These are phyloP conservation scores for Magnolia sinica DNA, from an alignment of 164 flowering plant species.

Conservation along the genomic window DNA sequence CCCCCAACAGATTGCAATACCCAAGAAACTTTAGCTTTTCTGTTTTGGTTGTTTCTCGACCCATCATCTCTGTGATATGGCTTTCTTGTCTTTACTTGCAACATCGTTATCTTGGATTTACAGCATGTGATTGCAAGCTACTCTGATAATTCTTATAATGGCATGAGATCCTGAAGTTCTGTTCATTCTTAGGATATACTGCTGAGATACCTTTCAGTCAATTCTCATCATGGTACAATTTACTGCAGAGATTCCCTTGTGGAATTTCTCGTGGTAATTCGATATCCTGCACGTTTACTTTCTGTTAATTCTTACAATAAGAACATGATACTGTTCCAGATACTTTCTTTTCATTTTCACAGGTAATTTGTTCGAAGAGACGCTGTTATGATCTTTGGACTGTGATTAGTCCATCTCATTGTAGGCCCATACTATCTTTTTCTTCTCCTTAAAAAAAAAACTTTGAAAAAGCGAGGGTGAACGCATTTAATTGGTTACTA, in stretches of 20 bases:
- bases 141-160: background rate
- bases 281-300: too few species aligned
- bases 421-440: too few species aligned
- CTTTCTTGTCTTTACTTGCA: background rate
- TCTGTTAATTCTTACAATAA: too few species aligned
- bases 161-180: background rate
- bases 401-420: too few species aligned
- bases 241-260: background rate
- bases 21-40: constrained; percentile 6
- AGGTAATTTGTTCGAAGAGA: too few species aligned
- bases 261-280: too few species aligned
- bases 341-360: too few species aligned
- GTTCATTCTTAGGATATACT: background rate
- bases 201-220: background rate
- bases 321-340: too few species aligned
- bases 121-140: background rate
- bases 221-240: background rate
- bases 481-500: too few species aligned
- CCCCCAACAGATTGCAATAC: constrained; percentile 11
- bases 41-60: constrained; percentile 7
- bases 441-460: too few species aligned
- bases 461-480: too few species aligned
- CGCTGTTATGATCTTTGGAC: too few species aligned
- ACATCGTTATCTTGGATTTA: background rate
- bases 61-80: background rate